These are phyloP conservation scores for Gentiana macrophylla DNA, from an alignment of 257 asterid genomes.

Conservation along the genomic window DNA sequence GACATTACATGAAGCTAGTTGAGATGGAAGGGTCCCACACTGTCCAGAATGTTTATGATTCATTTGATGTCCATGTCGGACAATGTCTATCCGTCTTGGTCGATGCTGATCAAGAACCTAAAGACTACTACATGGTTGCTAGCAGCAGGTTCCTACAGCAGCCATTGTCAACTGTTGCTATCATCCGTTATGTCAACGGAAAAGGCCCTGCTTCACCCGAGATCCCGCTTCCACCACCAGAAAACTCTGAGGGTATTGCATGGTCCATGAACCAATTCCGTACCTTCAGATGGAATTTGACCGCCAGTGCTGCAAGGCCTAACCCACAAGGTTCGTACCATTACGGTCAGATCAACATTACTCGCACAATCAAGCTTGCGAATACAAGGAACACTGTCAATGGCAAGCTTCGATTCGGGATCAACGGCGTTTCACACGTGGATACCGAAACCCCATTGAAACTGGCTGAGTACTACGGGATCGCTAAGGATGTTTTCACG, in stretches of 20 bases:
- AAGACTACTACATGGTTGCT: constrained; percentile 46
- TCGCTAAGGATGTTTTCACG: constrained; percentile 30
- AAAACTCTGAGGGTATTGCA: constrained; percentile 15
- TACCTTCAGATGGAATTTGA: constrained; percentile 49
- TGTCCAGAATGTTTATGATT: constrained; percentile 36
- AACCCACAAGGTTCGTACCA: constrained; percentile 70
- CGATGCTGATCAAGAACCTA: constrained; percentile 37
- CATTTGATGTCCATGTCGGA: constrained; percentile 52
- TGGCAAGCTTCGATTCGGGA: constrained; percentile 33
- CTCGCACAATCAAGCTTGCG: constrained; percentile 41
- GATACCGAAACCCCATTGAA: constrained; percentile 46
- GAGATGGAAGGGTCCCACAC: constrained; percentile 61
- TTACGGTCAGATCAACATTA: constrained; percentile 49
- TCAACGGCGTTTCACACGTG: constrained; percentile 49
- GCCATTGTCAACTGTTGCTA: constrained; percentile 24
- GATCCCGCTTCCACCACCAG: constrained; percentile 29
- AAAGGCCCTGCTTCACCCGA: constrained; percentile 29
- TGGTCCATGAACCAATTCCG: constrained; percentile 59
- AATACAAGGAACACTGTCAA: constrained; percentile 16
- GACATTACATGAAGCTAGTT: constrained; percentile 44
- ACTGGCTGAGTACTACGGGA: constrained; percentile 40
- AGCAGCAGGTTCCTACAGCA: constrained; percentile 38
- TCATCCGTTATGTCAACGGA: constrained; percentile 28
- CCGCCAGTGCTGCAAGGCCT: constrained; percentile 70
- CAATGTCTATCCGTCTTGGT: constrained; percentile 50